Conservation (phyloP, 1,139 yeast species). For the Lodderomyces beijingensis region DNA sequence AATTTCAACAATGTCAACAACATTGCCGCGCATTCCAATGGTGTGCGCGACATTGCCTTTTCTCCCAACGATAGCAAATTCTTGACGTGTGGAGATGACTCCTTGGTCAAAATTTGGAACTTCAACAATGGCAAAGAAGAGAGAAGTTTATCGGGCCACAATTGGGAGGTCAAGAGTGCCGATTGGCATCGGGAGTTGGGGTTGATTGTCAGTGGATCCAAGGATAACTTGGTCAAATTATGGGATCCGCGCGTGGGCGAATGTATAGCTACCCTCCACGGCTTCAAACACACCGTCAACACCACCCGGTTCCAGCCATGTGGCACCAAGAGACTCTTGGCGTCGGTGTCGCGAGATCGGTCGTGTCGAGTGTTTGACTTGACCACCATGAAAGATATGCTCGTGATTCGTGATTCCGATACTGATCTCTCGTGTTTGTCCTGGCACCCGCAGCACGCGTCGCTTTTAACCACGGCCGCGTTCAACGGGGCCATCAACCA, state of each 20-base stretch:
- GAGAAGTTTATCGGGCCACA: constrained; percentile 79
- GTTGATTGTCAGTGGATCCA: constrained; percentile 80
- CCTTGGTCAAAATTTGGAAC: constrained; percentile 87
- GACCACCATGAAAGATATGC: constrained; percentile 74
- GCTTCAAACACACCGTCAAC: constrained; percentile 89
- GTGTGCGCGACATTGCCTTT: constrained; percentile 82
- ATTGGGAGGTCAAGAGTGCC: constrained; percentile 97
- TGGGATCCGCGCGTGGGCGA: constrained; percentile 91
- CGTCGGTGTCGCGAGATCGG: constrained; percentile 84
- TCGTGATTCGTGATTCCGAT: constrained; percentile 72
- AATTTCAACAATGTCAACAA: constrained; percentile 94
- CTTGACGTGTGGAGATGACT: constrained; percentile 90
- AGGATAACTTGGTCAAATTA: constrained; percentile 84
- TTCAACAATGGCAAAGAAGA: constrained; percentile 89
- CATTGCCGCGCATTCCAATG: constrained; percentile 73
- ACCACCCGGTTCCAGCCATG: constrained; percentile 77
- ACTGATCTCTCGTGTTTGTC: constrained; percentile 81
- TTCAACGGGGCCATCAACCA: constrained; percentile 85
- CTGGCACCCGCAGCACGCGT: constrained; percentile 91
- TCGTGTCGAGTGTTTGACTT: constrained; percentile 86
- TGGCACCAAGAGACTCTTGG: constrained; percentile 64
- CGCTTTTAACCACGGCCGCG: constrained; percentile 79
- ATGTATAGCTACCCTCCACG: constrained; percentile 78
- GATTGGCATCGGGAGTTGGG: constrained; percentile 96
- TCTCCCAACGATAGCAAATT: constrained; percentile 88